Evolutionary conservation across 306 rosid species (phyloP).

Genomic region (Senna tora): DNA sequence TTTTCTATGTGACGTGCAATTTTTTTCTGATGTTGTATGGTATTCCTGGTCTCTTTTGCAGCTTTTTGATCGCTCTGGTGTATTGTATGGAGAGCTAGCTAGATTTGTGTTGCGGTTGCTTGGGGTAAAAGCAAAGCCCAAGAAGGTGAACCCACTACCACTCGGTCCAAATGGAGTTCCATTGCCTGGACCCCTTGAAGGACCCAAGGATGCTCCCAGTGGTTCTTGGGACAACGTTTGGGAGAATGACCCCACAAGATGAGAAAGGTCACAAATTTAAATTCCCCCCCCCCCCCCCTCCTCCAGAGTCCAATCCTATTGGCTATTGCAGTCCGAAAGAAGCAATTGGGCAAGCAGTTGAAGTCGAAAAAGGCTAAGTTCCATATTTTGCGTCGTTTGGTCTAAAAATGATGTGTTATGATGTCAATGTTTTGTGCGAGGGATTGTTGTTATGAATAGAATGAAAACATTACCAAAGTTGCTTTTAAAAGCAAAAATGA

Average conservation of each 20-base stretch:
- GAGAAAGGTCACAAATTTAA: conserved; percentile 41
- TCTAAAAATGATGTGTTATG: too few species aligned
- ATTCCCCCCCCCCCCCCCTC: too few species aligned
- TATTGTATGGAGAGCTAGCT: conserved; percentile 74
- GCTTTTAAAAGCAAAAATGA: not conserved
- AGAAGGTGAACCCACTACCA: conserved; percentile 42
- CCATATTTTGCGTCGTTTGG: not conserved
- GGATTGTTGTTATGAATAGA: not conserved
- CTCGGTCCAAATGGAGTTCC: conserved; percentile 57
- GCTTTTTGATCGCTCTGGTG: conserved; percentile 74
- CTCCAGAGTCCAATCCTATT: conserved; percentile 20
- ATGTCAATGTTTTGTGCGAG: not conserved
- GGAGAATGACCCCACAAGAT: conserved; percentile 55
- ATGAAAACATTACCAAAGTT: not conserved
- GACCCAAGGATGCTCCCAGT: conserved; percentile 65
- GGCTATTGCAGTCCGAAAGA: conserved; percentile 36
- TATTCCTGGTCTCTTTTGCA: conserved; percentile 36
- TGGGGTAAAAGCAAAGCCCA: conserved; percentile 56
- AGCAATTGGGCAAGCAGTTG: conserved; percentile 31
- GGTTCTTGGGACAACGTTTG: conserved; percentile 95
- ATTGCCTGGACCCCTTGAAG: conserved; percentile 64
- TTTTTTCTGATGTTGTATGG: not conserved
- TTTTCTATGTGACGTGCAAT: not conserved
- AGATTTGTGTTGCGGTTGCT: conserved; percentile 68
- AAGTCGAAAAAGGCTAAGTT: conserved; percentile 22